phyloP scores from a whole-genome alignment of 176 grass and related monocot species.

The Carex littledalei region DNA sequence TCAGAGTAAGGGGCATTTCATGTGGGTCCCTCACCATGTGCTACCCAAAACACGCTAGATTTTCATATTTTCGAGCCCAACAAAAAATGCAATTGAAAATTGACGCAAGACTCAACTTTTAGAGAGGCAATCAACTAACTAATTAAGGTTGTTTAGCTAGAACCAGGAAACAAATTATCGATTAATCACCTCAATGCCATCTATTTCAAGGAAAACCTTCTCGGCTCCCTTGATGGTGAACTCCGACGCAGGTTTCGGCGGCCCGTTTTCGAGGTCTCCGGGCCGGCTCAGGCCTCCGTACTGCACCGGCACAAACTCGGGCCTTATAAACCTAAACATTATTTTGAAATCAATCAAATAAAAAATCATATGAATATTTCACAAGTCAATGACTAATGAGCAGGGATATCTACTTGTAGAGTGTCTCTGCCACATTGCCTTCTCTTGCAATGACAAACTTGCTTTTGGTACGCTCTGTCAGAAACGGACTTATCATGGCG shows the following conservation, averaged over 20 bases:
- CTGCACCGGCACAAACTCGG: slow-evolving; percentile 83
- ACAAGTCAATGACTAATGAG: neutral
- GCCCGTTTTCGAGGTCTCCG: slow-evolving; percentile 73
- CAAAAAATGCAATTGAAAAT: neutral
- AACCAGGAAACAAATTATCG: neutral
- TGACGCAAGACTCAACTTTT: neutral
- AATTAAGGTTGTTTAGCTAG: neutral
- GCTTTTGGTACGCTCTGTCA: slow-evolving; percentile 96
- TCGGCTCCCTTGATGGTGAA: slow-evolving; percentile 93
- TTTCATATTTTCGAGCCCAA: neutral
- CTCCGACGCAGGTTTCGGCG: slow-evolving; percentile 92
- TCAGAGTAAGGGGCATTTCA: neutral
- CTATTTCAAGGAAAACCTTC: slow-evolving; percentile 95
- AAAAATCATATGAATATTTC: neutral
- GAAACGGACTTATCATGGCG: slow-evolving; percentile 84
- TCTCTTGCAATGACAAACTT: slow-evolving; percentile 94
- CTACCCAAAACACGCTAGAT: neutral
- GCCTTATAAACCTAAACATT: slow-evolving; percentile 63
- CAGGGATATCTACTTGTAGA: slow-evolving; percentile 56
- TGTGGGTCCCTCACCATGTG: slow-evolving; percentile 1
- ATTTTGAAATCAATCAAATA: neutral
- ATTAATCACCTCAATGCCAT: slow-evolving; percentile 80
- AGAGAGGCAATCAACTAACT: neutral
- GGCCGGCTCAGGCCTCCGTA: slow-evolving; percentile 83
- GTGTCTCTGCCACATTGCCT: slow-evolving; percentile 90